Percentiles rank a stretch among this genome's conserved stretches.
These are phyloP conservation scores for Begonia peltatifolia DNA, from an alignment of 306 rosid species.

Conservation along the genomic window DNA sequence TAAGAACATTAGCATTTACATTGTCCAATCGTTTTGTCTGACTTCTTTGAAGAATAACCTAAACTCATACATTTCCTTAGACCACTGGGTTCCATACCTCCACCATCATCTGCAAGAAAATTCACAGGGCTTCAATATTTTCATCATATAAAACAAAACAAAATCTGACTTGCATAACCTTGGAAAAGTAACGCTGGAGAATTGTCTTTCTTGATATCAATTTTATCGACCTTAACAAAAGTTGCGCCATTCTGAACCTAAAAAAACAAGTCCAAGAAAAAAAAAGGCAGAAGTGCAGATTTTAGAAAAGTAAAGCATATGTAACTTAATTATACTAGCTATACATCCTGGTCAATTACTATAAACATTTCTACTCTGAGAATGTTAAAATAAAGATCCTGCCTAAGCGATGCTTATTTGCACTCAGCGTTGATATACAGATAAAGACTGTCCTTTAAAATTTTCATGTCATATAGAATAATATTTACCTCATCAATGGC, in stretches of 20 bases:
- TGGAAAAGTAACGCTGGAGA: conserved; percentile 74
- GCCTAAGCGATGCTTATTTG: no score
- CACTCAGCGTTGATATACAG: no score
- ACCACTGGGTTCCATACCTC: conserved; percentile 73
- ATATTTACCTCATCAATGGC: conserved; percentile 81
- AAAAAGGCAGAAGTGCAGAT: not conserved
- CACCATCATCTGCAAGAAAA: conserved; percentile 74
- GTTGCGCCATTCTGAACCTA: conserved; percentile 88
- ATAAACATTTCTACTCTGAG: no score
- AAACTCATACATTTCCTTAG: conserved; percentile 92
- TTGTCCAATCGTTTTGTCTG: conserved; percentile 86
- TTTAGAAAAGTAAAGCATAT: not conserved
- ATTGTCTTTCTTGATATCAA: conserved; percentile 58
- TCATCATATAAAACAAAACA: conserved; percentile 6
- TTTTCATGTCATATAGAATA: conserved; percentile 1
- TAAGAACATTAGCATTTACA: conserved; percentile 23
- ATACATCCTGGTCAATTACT: no score
- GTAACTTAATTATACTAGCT: no score
- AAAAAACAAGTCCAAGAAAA: conserved; percentile 2
- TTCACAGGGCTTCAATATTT: not conserved
- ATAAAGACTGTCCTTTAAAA: not conserved
- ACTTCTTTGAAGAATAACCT: conserved; percentile 91
- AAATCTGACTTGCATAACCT: conserved; percentile 24
- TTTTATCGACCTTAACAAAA: conserved; percentile 64
- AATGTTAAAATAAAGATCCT: no score